These are phyloP conservation scores for Boletus edulis DNA, from an alignment of 768 basidiomycete genomes.

Conservation along the genomic window DNA sequence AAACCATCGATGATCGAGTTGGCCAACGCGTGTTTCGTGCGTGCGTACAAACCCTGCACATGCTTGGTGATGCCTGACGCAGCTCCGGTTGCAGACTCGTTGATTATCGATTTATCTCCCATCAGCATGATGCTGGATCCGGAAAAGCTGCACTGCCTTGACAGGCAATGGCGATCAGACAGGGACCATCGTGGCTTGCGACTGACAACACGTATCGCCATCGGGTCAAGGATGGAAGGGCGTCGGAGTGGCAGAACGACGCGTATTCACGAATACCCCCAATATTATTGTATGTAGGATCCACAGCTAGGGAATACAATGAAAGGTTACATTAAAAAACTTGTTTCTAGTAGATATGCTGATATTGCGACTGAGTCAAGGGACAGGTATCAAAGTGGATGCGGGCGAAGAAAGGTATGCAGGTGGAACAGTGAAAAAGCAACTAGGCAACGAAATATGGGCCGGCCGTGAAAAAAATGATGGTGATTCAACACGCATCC, in stretches of 20 bases:
- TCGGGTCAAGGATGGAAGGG: background rate
- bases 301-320: conserved; percentile 24
- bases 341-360: conserved; percentile 28
- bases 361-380: conserved; percentile 16
- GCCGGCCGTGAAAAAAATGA: conserved; percentile 17
- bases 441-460: conserved; percentile 7
- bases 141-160: background rate
- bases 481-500: conserved; percentile 10
- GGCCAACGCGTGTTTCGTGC: background rate
- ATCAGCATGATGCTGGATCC: background rate
- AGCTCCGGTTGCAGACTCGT: background rate
- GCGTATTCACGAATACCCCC: conserved; percentile 13
- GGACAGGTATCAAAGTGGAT: conserved; percentile 25
- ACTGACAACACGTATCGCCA: no score
- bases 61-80: no score
- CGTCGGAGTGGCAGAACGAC: background rate
- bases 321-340: conserved; percentile 22
- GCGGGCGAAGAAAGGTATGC: conserved; percentile 12
- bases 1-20: conserved; percentile 3
- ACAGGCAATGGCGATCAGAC: background rate
- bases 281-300: conserved; percentile 21
- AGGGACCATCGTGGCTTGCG: background rate
- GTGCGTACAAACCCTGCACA: background rate
- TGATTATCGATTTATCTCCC: background rate
- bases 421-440: background rate